These are phyloP conservation scores for Apiotrichum siamense DNA, from an alignment of 1,284 basidiomycete genomes.

Conservation along the genomic window DNA sequence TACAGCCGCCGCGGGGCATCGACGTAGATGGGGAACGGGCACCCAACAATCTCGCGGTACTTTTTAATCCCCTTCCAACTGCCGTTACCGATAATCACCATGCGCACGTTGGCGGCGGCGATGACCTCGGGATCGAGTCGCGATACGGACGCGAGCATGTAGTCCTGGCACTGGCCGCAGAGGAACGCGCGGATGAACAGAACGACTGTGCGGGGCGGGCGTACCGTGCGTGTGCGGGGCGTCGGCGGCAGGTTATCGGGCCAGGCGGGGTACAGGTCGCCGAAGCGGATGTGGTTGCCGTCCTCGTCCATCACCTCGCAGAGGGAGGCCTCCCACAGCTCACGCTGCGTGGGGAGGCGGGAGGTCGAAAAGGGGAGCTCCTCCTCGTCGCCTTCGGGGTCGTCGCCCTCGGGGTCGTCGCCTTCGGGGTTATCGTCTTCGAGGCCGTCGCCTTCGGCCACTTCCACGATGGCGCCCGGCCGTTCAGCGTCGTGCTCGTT, in stretches of 20 bases:
- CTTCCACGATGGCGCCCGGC: no score
- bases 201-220: not conserved
- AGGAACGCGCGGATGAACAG: slow-evolving; percentile 1
- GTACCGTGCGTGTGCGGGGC: no score
- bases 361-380: no score
- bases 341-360: not conserved
- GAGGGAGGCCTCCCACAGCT: not conserved
- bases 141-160: slow-evolving; percentile 10
- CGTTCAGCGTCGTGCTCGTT: no score
- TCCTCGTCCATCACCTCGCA: slow-evolving; percentile 23
- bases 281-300: slow-evolving; percentile 32
- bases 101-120: slow-evolving; percentile 32
- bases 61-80: slow-evolving; percentile 44
- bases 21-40: slow-evolving; percentile 43
- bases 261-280: slow-evolving; percentile 28
- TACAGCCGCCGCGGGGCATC: slow-evolving; percentile 17
- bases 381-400: no score
- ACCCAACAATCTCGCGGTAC: slow-evolving; percentile 40
- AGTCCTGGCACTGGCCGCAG: slow-evolving; percentile 38
- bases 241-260: no score
- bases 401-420: no score
- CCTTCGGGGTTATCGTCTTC: no score
- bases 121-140: slow-evolving; percentile 32
- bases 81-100: slow-evolving; percentile 41
- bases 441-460: no score